Evolutionary conservation across 352 stramenopile genomes (phyloP), one percentile per base, ranked within the genome.

Genomic region (Hyaloperonospora arabidopsidis): DNA sequence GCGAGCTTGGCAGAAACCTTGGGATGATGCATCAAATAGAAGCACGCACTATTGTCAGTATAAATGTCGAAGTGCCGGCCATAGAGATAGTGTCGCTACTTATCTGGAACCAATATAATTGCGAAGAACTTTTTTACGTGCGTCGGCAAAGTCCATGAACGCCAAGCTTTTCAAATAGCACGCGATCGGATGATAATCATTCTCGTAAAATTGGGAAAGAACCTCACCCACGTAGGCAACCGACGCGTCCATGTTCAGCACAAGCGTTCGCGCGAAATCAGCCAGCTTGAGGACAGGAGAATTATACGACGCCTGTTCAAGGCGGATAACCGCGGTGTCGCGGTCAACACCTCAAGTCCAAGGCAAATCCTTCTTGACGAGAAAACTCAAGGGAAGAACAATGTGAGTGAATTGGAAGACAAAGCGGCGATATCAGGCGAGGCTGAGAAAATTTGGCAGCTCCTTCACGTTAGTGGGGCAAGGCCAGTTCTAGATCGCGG

Each of bases 181-280:
- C 1, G 14, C 21, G 6, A 61, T 34, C 12, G 35, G 25, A 18
- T 49, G 53, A 32, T 54, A 45, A 0, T 23, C 23, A 40, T 21
- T 25, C 35, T 14, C 18, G 19, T 54, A 15, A 1, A 11, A 2
- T 14, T 54, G 45, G 13, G 36, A 50, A n/a, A 49, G 45, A 12
- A 59, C 36, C 13, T 35, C 45, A 40, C 45, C 45, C 43, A 49
- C 5, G 32, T 23, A 58, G 45, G 32, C 55, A 54, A 50, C 17
- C 25, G 65, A 73, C 1, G 62, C 62, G 29, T 73, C 65, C 22
- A 50, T 74, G 10, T 55, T 79, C 0, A 74, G 56, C 12, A 72
- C 36, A 19, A 70, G 70, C 5, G 19, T 36, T 19, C 47, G 21
- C 8, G 43, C 19, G 29, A 65, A 61, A 43, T 70, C 57, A 7